Conservation (phyloP, 1,284 basidiomycete genomes). For the Cutaneotrichosporon sp. region DNA sequence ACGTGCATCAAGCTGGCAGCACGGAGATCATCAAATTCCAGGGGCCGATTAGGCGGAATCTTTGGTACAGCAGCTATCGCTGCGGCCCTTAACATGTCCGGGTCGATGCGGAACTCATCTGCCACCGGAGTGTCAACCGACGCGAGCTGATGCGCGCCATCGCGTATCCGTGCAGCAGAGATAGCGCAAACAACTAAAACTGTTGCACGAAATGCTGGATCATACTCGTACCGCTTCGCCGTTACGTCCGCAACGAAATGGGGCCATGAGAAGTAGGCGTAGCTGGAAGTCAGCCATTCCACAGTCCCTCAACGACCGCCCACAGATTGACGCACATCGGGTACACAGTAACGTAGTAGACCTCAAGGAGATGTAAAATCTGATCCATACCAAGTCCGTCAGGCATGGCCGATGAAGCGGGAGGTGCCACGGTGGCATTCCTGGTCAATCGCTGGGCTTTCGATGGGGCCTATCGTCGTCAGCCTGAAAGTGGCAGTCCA, state of each 20-base stretch:
- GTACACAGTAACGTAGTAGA: slow-evolving; percentile 14
- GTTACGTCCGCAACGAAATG: slow-evolving; percentile 9
- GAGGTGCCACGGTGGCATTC: neutral
- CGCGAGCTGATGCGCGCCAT: slow-evolving; percentile 6
- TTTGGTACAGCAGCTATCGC: neutral
- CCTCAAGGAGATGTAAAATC: slow-evolving; percentile 1
- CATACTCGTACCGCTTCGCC: slow-evolving; percentile 5
- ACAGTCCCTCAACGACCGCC: neutral
- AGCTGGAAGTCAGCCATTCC: slow-evolving; percentile 3
- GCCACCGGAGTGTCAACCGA: neutral
- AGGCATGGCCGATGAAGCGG: neutral
- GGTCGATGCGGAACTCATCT: neutral
- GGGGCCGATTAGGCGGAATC: neutral
- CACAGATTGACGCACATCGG: slow-evolving; percentile 13
- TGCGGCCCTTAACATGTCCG: slow-evolving; percentile 1
- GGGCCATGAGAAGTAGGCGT: slow-evolving; percentile 18
- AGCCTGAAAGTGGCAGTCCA: too few relatives aligned
- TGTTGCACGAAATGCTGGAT: slow-evolving; percentile 10
- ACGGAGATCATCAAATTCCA: slow-evolving; percentile 16
- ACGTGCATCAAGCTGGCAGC: slow-evolving; percentile 11
- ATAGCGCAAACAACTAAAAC: slow-evolving; percentile 12
- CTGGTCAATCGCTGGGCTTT: neutral
- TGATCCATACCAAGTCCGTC: neutral
- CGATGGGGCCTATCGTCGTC: neutral
- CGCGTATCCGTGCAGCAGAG: slow-evolving; percentile 14